Evolutionary conservation across 345 rosid species (phyloP).

Genomic region (Pistacia integerrima): DNA sequence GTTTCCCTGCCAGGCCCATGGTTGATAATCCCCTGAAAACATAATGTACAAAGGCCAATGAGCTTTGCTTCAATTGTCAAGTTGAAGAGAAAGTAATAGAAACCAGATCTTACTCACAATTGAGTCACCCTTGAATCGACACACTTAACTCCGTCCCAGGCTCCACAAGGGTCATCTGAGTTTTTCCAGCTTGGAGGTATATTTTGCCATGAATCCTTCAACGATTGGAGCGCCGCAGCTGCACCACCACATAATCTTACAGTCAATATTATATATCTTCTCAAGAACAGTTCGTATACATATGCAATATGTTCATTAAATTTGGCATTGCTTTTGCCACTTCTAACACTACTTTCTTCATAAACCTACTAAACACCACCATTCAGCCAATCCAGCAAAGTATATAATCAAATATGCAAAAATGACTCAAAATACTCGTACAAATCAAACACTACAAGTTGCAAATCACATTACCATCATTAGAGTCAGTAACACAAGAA

Average conservation of each 20-base stretch:
- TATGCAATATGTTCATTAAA: not conserved
- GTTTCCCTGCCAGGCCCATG: conserved; percentile 76
- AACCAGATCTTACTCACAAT: conserved; percentile 46
- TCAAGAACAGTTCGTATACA: not conserved
- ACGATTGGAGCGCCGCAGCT: conserved; percentile 80
- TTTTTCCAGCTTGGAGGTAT: conserved; percentile 75
- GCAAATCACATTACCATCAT: conserved; percentile 11
- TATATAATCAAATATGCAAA: not conserved
- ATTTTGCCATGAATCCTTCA: conserved; percentile 74
- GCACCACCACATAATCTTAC: conserved; percentile 12
- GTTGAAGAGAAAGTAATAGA: not conserved
- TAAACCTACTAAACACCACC: not conserved
- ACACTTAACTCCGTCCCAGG: conserved; percentile 94
- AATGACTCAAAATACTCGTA: not conserved
- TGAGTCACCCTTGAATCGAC: conserved; percentile 70
- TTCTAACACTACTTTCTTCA: not conserved
- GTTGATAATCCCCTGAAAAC: conserved; percentile 76
- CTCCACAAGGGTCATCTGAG: conserved; percentile 79
- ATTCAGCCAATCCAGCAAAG: not conserved
- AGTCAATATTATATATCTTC: not conserved
- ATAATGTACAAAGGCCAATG: not conserved
- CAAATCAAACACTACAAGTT: not conserved
- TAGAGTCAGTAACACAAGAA: conserved; percentile 5
- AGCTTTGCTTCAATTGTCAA: not conserved
- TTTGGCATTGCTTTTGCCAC: not conserved